These are phyloP conservation scores for Ricinus communis DNA, from an alignment of 345 rosid species.

Conservation along the genomic window DNA sequence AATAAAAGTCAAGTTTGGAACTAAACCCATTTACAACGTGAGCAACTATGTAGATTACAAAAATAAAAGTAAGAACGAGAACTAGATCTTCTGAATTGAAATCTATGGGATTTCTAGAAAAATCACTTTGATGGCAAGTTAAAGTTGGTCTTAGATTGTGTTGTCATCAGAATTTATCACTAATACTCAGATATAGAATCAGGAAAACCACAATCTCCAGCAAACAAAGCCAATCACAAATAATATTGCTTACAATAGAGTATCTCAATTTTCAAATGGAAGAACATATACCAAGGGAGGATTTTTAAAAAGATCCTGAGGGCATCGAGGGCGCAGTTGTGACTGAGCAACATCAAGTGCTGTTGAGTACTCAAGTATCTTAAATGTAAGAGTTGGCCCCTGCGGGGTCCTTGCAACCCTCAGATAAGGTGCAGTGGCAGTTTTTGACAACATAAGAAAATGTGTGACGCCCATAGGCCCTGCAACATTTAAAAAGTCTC, in stretches of 20 bases:
- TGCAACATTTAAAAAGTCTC: slow-evolving; percentile 83
- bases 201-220: not conserved
- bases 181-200: too few species aligned
- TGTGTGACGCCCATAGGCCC: slow-evolving; percentile 98
- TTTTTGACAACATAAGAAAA: slow-evolving; percentile 82
- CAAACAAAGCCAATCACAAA: not conserved
- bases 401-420: slow-evolving; percentile 95
- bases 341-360: slow-evolving; percentile 80
- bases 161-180: too few species aligned
- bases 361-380: slow-evolving; percentile 71
- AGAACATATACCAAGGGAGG: slow-evolving; percentile 65
- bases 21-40: not conserved
- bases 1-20: not conserved
- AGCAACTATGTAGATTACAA: not conserved
- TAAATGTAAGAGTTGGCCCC: slow-evolving; percentile 88
- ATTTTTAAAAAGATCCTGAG: slow-evolving; percentile 82
- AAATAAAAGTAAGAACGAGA: not conserved
- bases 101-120: too few species aligned
- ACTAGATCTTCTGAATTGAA: not conserved
- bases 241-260: too few species aligned
- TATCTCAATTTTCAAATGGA: not conserved
- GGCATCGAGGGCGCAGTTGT: slow-evolving; percentile 88
- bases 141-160: not conserved
- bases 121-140: not conserved
- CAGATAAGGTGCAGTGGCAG: slow-evolving; percentile 58